Percentiles rank a stretch among this genome's conserved stretches.
phyloP scores from a whole-genome alignment of 176 grass and related monocot genomes.

The Cymbopogon citratus region DNA sequence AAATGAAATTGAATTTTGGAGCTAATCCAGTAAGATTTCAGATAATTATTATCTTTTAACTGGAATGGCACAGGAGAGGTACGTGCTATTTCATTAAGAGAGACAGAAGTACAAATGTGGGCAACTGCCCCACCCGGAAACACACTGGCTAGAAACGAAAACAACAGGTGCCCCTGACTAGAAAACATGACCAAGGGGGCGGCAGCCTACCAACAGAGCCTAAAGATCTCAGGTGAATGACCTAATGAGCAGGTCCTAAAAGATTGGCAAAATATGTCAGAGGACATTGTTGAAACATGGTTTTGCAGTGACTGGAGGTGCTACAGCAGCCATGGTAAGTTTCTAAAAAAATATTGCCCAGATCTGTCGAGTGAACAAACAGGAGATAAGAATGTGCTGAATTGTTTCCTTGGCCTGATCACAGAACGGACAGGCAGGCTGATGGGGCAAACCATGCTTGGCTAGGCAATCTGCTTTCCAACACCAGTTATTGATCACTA shows the following conservation, averaged over 20 bases:
- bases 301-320: neutral
- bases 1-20: neutral
- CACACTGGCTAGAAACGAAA: neutral
- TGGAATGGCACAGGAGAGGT: neutral
- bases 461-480: neutral
- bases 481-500: neutral
- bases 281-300: no score
- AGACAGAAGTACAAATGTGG: neutral
- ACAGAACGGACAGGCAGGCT: neutral
- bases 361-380: neutral
- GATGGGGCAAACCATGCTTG: neutral
- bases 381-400: neutral
- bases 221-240: neutral
- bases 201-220: neutral
- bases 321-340: neutral
- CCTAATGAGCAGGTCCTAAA: neutral
- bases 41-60: neutral
- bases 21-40: neutral
- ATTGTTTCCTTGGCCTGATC: neutral
- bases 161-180: neutral
- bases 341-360: neutral
- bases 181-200: neutral
- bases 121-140: neutral
- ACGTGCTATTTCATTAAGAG: neutral
- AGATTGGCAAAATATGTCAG: neutral